Evolutionary conservation across 2,329 filamentous ascomycete genomes (phyloP), one percentile per base, ranked within the genome.

Genomic region (Blastomyces percursus): DNA sequence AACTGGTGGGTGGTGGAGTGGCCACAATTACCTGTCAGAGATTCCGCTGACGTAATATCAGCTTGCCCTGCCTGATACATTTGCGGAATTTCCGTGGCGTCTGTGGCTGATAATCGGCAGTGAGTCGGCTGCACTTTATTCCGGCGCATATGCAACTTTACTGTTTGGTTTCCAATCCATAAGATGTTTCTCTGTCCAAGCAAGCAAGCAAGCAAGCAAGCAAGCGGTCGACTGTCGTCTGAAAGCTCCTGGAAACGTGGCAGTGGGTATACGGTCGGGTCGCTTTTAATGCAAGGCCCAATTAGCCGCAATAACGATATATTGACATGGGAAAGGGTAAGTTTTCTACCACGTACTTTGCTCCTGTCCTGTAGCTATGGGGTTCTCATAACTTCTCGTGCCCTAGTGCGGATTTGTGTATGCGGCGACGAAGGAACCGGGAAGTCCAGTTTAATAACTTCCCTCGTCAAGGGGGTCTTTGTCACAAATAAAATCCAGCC

Each of bases 361-460:
- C 27, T 30, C 27, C 27, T 14, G 21, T 21, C 21, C 24, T 30
- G 1, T 11, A 51, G 11, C 24, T 51, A 24, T 14, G 2, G 48
- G 14, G 24, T 24, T 27, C 48, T 51, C 7, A 51, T 30, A 51
- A 51, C 48, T 24, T 4, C 48, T 30, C 12, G 24, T 51, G 48
- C 19, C 14, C 24, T 24, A 51, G 93, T 97, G 65, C 89, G 94
- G 67, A 92, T 97, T 71, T 96, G 91, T 76, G 90, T 97, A 64
- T 96, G 92, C 79, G 94, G 94, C 72, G 94, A 99, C 75, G 93
- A 97, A 78, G 89, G 89, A 70, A 91, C 89, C n/a, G 91, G 91
- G 70, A 96, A 96, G 78, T 94, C 89, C 64, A 94, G 90, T 75
- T 82, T 96, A 74, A 95, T 96, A 72, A 94, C 92, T 62, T 95